Evolutionary conservation across 768 basidiomycete genomes (phyloP), one percentile per base, ranked within the genome.

Genomic region (Psilocybe azurescens): DNA sequence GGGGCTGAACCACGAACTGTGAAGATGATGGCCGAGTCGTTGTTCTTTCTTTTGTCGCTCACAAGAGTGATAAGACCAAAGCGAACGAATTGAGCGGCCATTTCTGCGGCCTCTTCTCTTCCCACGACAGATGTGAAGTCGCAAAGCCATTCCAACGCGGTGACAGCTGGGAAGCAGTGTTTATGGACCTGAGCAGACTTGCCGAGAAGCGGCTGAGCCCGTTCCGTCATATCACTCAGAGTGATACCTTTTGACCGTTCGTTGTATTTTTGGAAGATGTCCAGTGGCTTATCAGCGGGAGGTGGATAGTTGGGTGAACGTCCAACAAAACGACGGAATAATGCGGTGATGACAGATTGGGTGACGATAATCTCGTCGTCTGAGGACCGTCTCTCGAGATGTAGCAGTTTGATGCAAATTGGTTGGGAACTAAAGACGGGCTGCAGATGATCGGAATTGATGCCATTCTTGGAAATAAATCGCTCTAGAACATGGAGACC

Each of bases 391-490:
- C 97, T 86, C 74, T 99, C 97, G 72, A 99, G 90, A 77, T 99
- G 97, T 9, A 99, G 87, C 6, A 99, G 86, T 76, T 98, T 97
- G 83, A 98, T 93, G 78, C 94, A 96, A 67, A 99, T 98, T 36
- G 97, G 95, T 72, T 97, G 95, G 0, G 91, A 84, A 14, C 86
- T 85, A 74, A 99, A 99, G 49, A 98, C 92, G 56, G 85, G 87
- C 65, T 94, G 87, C 18, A 99, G 86, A 74, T 95, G 90, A 77
- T 97, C 94, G 47, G 94, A 90, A 66, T 90, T 94, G 80, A 99
- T 98, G 69, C 97, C 97, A 74, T 99, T 99, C 84, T 97, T 98
- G 76, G 90, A 92, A 81, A 99, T 97, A 83, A 99, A 99, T n/a
- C 97, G 90, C 73, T 99, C 97, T 65, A 99, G 89, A 70, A 99